Evolutionary conservation across 331 rosid species (phyloP), one percentile per base, ranked within the genome.

Genomic region (Acacia pycnantha): DNA sequence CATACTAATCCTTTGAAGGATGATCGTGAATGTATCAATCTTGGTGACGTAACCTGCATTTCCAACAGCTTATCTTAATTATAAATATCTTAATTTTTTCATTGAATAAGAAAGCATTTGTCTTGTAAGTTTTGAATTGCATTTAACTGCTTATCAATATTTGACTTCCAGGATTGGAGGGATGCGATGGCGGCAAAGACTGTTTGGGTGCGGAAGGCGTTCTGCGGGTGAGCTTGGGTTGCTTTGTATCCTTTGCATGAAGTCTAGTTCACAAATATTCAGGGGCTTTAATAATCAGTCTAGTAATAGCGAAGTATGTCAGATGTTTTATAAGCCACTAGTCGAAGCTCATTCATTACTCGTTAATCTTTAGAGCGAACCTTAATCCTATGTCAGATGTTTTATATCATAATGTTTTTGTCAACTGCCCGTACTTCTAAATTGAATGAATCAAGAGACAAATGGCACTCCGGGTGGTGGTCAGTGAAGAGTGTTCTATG

Each of bases 381-480:
- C 99, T 93, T 93, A 88, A 94, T 76, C 73, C 58, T 53, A 26
- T 8, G 73, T 87, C 77, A 96, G 99, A 27, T 88, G 74, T 96
- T 94, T 73, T 96, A 79, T 86, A 87, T 96, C 90, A 82, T 87
- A 31, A 96, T 96, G 99, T 90, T 87, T 85, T 87, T 91, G 77
- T 85, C 99, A 44, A 92, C 99, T 21, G 82, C 86, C 53, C 88
- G 97, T 43, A 86, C 98, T 33, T 92, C 89, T 8, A 92, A 90
- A 89, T 78, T 91, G 89, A 89, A 84, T 1, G 89, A 83, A 29
- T 62, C 71, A 3, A 88, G 97, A 88, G 90, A 92, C 83, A 73
- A 37, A 41, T 96, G 98, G 99, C 99, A 96, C 79, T 96, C 99
- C 19, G 97, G 99, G 82, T 96, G 98, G 98, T 96, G 99, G 99